Conservation (phyloP, 345 rosid genomes). For the Camelina sativa region DNA sequence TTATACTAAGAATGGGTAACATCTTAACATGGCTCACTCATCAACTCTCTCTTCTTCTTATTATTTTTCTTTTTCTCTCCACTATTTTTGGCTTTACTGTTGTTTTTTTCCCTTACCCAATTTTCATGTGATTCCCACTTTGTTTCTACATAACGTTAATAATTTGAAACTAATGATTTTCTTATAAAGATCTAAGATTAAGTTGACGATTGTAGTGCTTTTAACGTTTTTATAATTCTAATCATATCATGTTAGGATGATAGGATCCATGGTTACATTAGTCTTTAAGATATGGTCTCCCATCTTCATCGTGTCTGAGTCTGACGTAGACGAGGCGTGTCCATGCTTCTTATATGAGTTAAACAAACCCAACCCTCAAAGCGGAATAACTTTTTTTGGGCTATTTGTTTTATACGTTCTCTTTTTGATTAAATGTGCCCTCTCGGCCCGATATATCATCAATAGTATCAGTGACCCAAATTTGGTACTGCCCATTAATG, state of each 20-base stretch:
- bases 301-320: neutral
- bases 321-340: neutral
- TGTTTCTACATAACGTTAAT: neutral
- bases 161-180: slow-evolving; percentile 19
- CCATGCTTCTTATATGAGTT: slow-evolving; percentile 3
- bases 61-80: slow-evolving; percentile 17
- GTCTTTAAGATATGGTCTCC: neutral
- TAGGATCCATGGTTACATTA: slow-evolving; percentile 1
- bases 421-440: neutral
- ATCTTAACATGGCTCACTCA: slow-evolving; percentile 57
- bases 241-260: slow-evolving; percentile 14
- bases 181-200: slow-evolving; percentile 5
- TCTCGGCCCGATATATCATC: slow-evolving; percentile 5
- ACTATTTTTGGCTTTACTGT: slow-evolving; percentile 29
- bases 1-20: slow-evolving; percentile 53
- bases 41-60: slow-evolving; percentile 27
- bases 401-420: slow-evolving; percentile 2
- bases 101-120: neutral
- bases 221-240: slow-evolving; percentile 4
- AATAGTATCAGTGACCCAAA: neutral
- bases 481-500: slow-evolving; percentile 7
- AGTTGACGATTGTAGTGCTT: slow-evolving; percentile 22
- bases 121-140: slow-evolving; percentile 40
- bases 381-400: neutral
- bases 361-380: neutral